phyloP scores from a whole-genome alignment of 2,329 filamentous ascomycete species.

The Sclerotinia nivalis region DNA sequence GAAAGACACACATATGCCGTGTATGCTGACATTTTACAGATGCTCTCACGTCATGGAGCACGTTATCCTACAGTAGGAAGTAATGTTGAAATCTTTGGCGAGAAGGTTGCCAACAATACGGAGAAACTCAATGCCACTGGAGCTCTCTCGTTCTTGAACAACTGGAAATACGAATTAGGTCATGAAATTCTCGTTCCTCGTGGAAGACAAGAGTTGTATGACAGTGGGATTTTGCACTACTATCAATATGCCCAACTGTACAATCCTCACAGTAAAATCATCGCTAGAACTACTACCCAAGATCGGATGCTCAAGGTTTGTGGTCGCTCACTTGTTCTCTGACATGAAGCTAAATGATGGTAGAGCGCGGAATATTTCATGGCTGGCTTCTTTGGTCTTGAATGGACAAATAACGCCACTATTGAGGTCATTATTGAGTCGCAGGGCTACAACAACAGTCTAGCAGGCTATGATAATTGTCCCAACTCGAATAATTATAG shows the following conservation, averaged over 20 bases:
- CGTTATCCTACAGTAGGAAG: constrained; percentile 68
- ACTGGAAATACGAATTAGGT: constrained; percentile 69
- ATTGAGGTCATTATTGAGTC: constrained; percentile 72
- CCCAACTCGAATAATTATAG: constrained; percentile 55
- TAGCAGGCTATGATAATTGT: constrained; percentile 68
- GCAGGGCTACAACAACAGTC: constrained; percentile 65
- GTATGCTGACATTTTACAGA: constrained; percentile 46
- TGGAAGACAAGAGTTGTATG: constrained; percentile 71
- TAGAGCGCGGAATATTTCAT: constrained; percentile 69
- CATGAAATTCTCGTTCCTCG: constrained; percentile 70
- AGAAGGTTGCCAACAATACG: constrained; percentile 57
- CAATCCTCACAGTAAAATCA: constrained; percentile 70
- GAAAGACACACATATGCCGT: background rate
- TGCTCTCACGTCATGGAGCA: constrained; percentile 72
- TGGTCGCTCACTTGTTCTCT: constrained; percentile 41
- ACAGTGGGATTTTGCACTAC: constrained; percentile 68
- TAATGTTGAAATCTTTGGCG: constrained; percentile 56
- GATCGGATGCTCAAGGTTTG: constrained; percentile 68
- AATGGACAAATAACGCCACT: constrained; percentile 71
- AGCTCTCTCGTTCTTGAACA: constrained; percentile 63
- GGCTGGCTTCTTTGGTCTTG: constrained; percentile 75
- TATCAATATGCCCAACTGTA: constrained; percentile 61
- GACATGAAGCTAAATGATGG: constrained; percentile 18
- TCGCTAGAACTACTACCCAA: constrained; percentile 73
- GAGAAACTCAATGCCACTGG: constrained; percentile 58